These are phyloP conservation scores for Fraxinus ornus DNA, from an alignment of 305 asterid genomes.

Conservation along the genomic window DNA sequence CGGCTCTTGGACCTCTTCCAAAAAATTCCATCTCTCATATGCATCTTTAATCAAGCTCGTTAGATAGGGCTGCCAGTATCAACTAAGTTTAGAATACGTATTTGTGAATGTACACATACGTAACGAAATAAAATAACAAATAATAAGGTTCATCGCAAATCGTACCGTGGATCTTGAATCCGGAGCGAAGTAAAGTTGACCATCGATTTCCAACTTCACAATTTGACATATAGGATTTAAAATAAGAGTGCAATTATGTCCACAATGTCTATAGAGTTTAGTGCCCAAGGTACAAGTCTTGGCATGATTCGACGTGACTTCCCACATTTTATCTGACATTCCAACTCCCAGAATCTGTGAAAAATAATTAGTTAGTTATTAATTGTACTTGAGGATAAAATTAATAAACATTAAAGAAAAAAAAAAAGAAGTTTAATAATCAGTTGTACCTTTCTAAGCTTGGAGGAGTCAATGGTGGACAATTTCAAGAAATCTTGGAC, in stretches of 20 bases:
- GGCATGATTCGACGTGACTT: slow-evolving; percentile 51
- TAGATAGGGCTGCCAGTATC: slow-evolving; percentile 29
- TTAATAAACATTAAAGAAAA: background rate
- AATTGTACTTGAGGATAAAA: background rate
- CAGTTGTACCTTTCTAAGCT: slow-evolving; percentile 46
- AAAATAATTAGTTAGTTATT: background rate
- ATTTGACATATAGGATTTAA: slow-evolving; percentile 56
- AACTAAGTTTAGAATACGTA: background rate
- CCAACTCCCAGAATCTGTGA: slow-evolving; percentile 58
- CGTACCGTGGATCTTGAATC: slow-evolving; percentile 35
- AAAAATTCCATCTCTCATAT: slow-evolving; percentile 45
- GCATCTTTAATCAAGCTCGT: slow-evolving; percentile 50
- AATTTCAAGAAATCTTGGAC: slow-evolving; percentile 70
- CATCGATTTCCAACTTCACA: slow-evolving; percentile 38
- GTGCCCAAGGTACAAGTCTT: slow-evolving; percentile 53
- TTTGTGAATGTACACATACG: background rate
- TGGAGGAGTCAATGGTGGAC: slow-evolving; percentile 31
- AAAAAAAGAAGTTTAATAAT: background rate
- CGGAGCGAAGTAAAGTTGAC: slow-evolving; percentile 25
- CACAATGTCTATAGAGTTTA: slow-evolving; percentile 39
- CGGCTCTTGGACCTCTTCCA: slow-evolving; percentile 45
- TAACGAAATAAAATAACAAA: background rate
- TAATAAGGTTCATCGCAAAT: background rate
- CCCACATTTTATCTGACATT: slow-evolving; percentile 76
- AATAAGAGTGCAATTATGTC: slow-evolving; percentile 27